phyloP scores from a whole-genome alignment of 805 yeast species.

The Teunomyces panamensis region DNA sequence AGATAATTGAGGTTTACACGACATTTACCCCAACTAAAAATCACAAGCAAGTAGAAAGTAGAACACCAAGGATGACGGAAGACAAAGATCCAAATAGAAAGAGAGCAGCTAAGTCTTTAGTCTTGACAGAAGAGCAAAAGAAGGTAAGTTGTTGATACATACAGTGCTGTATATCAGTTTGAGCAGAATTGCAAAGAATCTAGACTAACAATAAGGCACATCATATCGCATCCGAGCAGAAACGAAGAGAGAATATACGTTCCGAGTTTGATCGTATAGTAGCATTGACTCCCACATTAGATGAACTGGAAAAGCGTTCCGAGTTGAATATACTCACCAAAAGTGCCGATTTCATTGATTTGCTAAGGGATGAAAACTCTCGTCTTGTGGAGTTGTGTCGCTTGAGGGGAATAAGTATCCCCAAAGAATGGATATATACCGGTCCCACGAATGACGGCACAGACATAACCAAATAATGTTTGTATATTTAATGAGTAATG shows the following conservation, averaged over 20 bases:
- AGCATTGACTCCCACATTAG: slow-evolving; percentile 68
- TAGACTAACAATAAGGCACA: slow-evolving; percentile 45
- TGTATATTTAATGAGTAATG: slow-evolving; percentile 3
- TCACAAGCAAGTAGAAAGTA: not conserved
- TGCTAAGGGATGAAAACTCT: slow-evolving; percentile 49
- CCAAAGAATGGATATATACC: slow-evolving; percentile 32
- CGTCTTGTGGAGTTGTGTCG: slow-evolving; percentile 41
- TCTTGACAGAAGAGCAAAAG: slow-evolving; percentile 35
- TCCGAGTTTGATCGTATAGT: slow-evolving; percentile 78
- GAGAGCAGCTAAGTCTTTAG: slow-evolving; percentile 25
- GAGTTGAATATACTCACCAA: slow-evolving; percentile 74
- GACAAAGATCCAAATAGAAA: slow-evolving; percentile 6
- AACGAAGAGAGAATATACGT: slow-evolving; percentile 80
- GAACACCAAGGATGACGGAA: slow-evolving; percentile 3
- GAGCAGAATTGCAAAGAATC: not conserved
- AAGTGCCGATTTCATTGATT: slow-evolving; percentile 52
- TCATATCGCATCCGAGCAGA: slow-evolving; percentile 84
- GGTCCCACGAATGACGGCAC: slow-evolving; percentile 22
- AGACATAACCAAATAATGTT: slow-evolving; percentile 12
- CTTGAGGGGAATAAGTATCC: slow-evolving; percentile 39
- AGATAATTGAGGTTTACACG: not conserved
- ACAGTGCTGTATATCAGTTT: too few relatives aligned
- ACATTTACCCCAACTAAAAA: slow-evolving; percentile 5
- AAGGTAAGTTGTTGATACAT: slow-evolving; percentile 20
- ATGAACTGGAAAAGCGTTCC: slow-evolving; percentile 69